Evolutionary conservation across 306 rosid genomes (phyloP).

Genomic region (Echinosophora koreensis): DNA sequence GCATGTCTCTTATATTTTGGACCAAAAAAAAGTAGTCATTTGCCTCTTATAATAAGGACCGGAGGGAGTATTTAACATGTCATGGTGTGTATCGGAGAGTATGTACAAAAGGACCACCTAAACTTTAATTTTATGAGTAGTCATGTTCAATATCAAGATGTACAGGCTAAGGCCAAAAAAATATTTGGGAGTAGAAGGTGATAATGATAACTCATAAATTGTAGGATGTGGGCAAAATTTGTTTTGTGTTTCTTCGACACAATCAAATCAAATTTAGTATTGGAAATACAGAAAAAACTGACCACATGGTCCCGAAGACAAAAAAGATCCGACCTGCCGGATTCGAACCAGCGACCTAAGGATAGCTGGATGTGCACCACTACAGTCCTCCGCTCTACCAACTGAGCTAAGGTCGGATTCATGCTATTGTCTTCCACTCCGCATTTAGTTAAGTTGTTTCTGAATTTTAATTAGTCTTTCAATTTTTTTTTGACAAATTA

Average conservation of each 20-base stretch:
- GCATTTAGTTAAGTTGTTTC: no score
- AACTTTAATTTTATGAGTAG: constrained; percentile 34
- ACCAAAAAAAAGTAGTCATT: no score
- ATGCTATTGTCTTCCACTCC: no score
- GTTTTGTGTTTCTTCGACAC: constrained; percentile 11
- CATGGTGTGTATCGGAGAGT: background rate
- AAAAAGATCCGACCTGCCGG: constrained; percentile 50
- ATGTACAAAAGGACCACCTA: constrained; percentile 46
- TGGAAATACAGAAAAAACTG: background rate
- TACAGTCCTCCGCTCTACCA: constrained; percentile 61
- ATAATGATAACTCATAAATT: constrained; percentile 45
- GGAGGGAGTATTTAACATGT: no score
- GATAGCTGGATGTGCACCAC: constrained; percentile 36
- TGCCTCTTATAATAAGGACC: no score
- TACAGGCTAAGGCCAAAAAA: constrained; percentile 43
- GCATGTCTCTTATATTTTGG: no score
- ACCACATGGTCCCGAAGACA: constrained; percentile 8
- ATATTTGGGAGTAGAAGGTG: constrained; percentile 36
- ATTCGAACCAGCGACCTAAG: constrained; percentile 62
- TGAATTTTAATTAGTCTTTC: no score
- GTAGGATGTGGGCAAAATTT: constrained; percentile 19
- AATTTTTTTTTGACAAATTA: no score
- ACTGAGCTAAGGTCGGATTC: constrained; percentile 59
- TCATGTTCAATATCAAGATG: constrained; percentile 47
- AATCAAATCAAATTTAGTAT: constrained; percentile 1